These are phyloP conservation scores for Leucocoprinus leucothites DNA, from an alignment of 768 basidiomycete genomes.

Conservation along the genomic window DNA sequence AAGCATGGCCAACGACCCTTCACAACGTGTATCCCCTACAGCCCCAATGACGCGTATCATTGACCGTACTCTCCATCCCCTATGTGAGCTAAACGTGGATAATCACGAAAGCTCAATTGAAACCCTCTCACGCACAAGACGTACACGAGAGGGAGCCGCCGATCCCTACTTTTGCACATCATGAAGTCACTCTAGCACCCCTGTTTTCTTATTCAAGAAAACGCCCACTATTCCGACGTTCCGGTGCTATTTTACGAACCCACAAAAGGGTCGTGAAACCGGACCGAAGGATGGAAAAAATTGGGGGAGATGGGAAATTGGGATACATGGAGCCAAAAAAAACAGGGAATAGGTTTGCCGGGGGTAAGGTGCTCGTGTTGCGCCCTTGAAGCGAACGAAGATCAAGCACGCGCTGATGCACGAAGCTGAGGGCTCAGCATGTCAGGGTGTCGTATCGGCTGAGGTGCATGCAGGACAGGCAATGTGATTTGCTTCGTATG, in stretches of 20 bases:
- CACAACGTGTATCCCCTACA: neutral
- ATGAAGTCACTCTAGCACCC: neutral
- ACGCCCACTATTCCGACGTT: neutral
- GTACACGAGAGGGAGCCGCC: neutral
- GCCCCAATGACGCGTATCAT: too few species aligned
- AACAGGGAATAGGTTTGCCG: neutral
- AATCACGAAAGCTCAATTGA: too few species aligned
- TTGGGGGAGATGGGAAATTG: neutral
- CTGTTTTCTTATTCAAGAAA: neutral
- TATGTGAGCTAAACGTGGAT: neutral
- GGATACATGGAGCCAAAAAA: neutral
- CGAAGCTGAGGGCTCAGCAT: constrained; percentile 9
- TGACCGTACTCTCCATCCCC: too few species aligned
- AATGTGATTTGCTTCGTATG: neutral
- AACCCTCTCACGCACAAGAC: neutral
- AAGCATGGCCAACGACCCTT: neutral
- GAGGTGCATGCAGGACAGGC: neutral
- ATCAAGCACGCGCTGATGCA: constrained; percentile 13
- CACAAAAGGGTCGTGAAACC: neutral
- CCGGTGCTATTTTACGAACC: neutral
- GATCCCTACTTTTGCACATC: neutral
- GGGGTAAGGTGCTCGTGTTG: neutral
- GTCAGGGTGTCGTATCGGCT: constrained; percentile 1
- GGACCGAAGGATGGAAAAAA: neutral
- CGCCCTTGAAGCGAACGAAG: neutral